Evolutionary conservation across 768 basidiomycete species (phyloP).

Genomic region (Phanerodontia chrysosporium): DNA sequence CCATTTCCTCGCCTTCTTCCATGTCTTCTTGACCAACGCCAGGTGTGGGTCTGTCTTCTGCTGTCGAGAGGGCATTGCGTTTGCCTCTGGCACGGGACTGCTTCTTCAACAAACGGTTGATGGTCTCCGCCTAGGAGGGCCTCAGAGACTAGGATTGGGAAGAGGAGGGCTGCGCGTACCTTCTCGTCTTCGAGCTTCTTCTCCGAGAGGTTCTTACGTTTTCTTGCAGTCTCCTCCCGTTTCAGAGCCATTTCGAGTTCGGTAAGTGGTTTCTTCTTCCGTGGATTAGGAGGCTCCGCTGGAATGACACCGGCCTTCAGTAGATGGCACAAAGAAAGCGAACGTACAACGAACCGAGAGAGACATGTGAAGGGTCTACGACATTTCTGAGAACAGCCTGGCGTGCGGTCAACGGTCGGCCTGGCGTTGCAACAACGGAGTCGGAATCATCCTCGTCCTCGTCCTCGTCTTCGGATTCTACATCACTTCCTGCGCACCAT

Average conservation of each 20-base stretch:
- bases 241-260: constrained; percentile 70
- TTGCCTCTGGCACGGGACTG: constrained; percentile 66
- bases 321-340: not conserved
- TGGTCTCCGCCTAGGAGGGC: constrained; percentile 66
- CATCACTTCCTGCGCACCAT: constrained; percentile 29
- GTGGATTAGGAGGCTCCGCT: constrained; percentile 32
- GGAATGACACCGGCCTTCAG: not conserved
- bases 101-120: constrained; percentile 85
- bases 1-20: constrained; percentile 39
- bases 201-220: constrained; percentile 75
- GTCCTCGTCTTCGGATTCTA: constrained; percentile 45
- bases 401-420: constrained; percentile 37
- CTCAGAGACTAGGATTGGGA: not conserved
- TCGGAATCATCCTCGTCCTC: constrained; percentile 31
- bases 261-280: constrained; percentile 65
- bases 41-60: constrained; percentile 37
- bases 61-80: constrained; percentile 45
- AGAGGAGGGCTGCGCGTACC: constrained; percentile 31
- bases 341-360: constrained; percentile 40
- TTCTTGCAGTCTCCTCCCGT: constrained; percentile 77
- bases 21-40: constrained; percentile 33
- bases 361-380: constrained; percentile 65
- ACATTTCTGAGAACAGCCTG: constrained; percentile 72
- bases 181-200: constrained; percentile 86
- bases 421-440: constrained; percentile 20